Conservation (phyloP, 2,329 filamentous ascomycete species). For the Hymenoscyphus salicellus region DNA sequence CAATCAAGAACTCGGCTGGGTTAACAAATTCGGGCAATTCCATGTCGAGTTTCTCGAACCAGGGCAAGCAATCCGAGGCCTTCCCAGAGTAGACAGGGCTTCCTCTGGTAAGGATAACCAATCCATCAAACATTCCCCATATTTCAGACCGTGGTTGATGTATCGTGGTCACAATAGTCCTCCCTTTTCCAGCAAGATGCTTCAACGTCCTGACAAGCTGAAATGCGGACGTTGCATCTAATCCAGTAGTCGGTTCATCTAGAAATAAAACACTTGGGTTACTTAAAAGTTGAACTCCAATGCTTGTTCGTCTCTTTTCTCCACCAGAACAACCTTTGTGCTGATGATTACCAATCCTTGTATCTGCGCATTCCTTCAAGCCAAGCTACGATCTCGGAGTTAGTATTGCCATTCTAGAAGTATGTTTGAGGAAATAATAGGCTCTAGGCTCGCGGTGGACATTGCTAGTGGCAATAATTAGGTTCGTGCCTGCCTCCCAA, state of each 20-base stretch:
- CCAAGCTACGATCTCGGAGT: no score
- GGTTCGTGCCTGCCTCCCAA: no score
- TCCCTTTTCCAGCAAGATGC: constrained; percentile 61
- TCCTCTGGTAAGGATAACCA: constrained; percentile 66
- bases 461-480: no score
- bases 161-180: constrained; percentile 71
- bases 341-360: constrained; percentile 66
- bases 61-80: constrained; percentile 55
- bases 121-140: constrained; percentile 71
- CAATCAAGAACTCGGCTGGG: constrained; percentile 73
- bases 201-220: constrained; percentile 71
- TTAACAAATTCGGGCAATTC: constrained; percentile 70
- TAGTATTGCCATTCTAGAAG: no score
- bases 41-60: constrained; percentile 61
- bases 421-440: no score
- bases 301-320: constrained; percentile 72
- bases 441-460: no score
- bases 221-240: constrained; percentile 74
- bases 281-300: constrained; percentile 74
- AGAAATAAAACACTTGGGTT: constrained; percentile 76
- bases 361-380: constrained; percentile 73
- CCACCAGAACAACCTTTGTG: constrained; percentile 77
- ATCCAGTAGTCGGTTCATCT: constrained; percentile 74
- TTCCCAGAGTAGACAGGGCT: constrained; percentile 66
- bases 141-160: constrained; percentile 78